Conservation (phyloP, 1,284 basidiomycete genomes). For the Sporisorium reilianum region DNA sequence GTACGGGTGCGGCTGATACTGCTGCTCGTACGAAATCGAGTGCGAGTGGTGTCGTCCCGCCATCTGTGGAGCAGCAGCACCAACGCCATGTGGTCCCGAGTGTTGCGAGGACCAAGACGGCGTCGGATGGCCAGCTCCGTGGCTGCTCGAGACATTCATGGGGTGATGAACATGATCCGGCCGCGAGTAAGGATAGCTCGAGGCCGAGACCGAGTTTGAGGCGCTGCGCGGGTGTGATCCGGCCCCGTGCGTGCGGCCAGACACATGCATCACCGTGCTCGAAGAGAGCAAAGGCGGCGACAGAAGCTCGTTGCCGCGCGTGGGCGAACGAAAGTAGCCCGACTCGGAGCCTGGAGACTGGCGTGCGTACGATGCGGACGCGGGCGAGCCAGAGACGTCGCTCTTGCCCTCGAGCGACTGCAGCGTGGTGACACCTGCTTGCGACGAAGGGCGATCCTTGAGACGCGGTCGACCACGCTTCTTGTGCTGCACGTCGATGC, state of each 20-base stretch:
- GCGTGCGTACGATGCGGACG: conserved; percentile 33
- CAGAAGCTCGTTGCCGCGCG: conserved; percentile 22
- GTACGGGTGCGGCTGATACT: conserved; percentile 10
- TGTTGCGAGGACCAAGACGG: conserved; percentile 27
- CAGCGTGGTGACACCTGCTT: conserved; percentile 23
- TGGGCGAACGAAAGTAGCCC: conserved; percentile 42
- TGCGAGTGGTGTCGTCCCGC: conserved; percentile 22
- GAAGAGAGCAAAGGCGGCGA: conserved; percentile 38
- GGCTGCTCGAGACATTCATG: conserved; percentile 8
- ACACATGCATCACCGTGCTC: conserved; percentile 28
- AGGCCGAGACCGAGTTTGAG: conserved; percentile 50
- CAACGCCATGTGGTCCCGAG: conserved; percentile 12
- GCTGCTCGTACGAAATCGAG: conserved; percentile 34
- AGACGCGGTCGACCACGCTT: conserved; percentile 58
- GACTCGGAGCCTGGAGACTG: conserved; percentile 43
- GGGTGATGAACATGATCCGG: conserved; percentile 41
- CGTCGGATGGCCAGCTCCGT: conserved; percentile 10
- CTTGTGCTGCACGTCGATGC: conserved; percentile 64
- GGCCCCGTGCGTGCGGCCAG: conserved; percentile 33
- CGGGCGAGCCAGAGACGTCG: conserved; percentile 36
- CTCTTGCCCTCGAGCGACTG: conserved; percentile 34
- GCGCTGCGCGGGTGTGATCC: conserved; percentile 36
- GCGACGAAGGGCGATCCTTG: conserved; percentile 50
- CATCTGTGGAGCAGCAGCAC: conserved; percentile 13
- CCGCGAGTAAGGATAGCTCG: conserved; percentile 51